These are phyloP conservation scores for Polygonum aviculare DNA, from an alignment of 148 eudicot species.

Conservation along the genomic window DNA sequence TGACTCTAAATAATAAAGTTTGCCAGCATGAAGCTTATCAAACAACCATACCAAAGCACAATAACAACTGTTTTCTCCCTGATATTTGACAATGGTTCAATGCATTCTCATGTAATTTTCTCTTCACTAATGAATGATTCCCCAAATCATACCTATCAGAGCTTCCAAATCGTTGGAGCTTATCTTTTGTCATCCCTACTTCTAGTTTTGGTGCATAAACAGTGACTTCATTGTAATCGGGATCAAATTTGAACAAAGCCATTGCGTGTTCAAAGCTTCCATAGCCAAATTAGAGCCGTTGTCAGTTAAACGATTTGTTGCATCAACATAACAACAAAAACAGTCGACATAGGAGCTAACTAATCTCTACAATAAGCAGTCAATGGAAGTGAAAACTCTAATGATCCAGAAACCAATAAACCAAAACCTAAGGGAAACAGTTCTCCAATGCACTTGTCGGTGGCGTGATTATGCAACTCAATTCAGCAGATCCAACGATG, in stretches of 20 bases:
- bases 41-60: background rate
- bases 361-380: background rate
- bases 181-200: background rate
- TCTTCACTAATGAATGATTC: background rate
- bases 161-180: background rate
- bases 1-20: background rate
- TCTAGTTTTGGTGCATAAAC: background rate
- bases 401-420: background rate
- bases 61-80: background rate
- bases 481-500: slow-evolving; percentile 18
- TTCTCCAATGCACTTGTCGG: background rate
- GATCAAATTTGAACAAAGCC: background rate
- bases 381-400: background rate
- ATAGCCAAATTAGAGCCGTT: background rate
- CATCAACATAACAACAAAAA: background rate
- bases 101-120: background rate
- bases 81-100: background rate
- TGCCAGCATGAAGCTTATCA: background rate
- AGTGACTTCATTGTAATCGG: background rate
- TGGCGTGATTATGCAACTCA: slow-evolving; percentile 6
- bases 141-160: background rate
- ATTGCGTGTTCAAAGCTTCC: background rate
- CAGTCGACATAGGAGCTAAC: slow-evolving; percentile 4
- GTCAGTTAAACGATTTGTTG: background rate
- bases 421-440: background rate